Percentiles rank a stretch among this genome's conserved stretches.
phyloP scores from a whole-genome alignment of 495 filamentous ascomycete species.

The Aspergillus sparsus region DNA sequence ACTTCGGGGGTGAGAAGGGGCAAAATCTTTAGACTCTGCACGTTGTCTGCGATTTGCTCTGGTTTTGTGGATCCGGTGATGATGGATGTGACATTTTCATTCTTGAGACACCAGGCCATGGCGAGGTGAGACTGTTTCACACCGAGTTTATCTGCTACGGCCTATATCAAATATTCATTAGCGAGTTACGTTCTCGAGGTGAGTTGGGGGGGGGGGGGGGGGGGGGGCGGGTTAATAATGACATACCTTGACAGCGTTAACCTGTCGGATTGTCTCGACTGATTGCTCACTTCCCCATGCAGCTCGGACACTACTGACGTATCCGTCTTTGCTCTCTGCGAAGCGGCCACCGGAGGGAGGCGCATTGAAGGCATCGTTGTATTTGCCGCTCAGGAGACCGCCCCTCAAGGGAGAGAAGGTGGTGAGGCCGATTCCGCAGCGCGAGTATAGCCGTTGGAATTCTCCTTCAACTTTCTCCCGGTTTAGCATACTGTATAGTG shows the following conservation, averaged over 20 bases:
- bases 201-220: background rate
- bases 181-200: background rate
- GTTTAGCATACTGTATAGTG: constrained; percentile 76
- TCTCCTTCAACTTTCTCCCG: constrained; percentile 75
- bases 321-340: constrained; percentile 43
- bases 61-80: constrained; percentile 75
- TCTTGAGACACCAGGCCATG: constrained; percentile 78
- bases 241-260: constrained; percentile 27
- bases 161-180: constrained; percentile 40
- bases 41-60: constrained; percentile 72
- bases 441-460: constrained; percentile 64
- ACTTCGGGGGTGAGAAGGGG: constrained; percentile 67
- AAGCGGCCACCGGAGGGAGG: constrained; percentile 41
- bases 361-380: constrained; percentile 57
- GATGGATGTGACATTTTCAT: constrained; percentile 69
- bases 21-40: constrained; percentile 60
- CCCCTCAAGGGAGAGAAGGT: constrained; percentile 71
- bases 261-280: constrained; percentile 28
- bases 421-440: constrained; percentile 69
- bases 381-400: constrained; percentile 80
- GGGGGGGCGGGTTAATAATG: background rate
- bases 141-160: constrained; percentile 67
- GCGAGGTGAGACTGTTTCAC: constrained; percentile 66
- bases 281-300: constrained; percentile 30
- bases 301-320: constrained; percentile 34